phyloP scores from a whole-genome alignment of 352 stramenopile species.

The Phytophthora pinifolia region DNA sequence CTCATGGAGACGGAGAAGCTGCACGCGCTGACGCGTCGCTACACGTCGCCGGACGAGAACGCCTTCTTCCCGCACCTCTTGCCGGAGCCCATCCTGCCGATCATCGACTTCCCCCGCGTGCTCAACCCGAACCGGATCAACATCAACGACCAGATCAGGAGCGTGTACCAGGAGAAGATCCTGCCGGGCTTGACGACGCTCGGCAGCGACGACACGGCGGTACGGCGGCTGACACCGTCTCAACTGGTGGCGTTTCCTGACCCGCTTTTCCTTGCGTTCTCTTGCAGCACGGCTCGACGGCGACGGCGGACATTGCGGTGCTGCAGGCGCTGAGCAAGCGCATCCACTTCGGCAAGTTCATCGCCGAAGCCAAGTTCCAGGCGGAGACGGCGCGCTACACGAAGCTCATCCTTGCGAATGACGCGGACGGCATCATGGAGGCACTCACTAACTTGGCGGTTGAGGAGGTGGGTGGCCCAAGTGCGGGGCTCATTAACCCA shows the following conservation, averaged over 20 bases:
- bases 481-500: too few species aligned
- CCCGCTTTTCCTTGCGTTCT: background rate
- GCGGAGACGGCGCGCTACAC: slow-evolving; percentile 91
- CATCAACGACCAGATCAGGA: slow-evolving; percentile 97
- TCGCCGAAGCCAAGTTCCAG: slow-evolving; percentile 97
- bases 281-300: slow-evolving; percentile 73
- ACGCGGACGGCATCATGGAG: slow-evolving; percentile 96
- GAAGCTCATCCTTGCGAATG: slow-evolving; percentile 89
- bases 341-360: slow-evolving; percentile 99
- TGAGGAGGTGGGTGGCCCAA: too few species aligned
- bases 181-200: slow-evolving; percentile 88
- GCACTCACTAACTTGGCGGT: slow-evolving; percentile 94
- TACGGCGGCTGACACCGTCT: slow-evolving; percentile 19
- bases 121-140: slow-evolving; percentile 96
- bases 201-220: slow-evolving; percentile 88
- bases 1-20: slow-evolving; percentile 97
- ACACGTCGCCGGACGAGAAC: slow-evolving; percentile 98
- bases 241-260: slow-evolving; percentile 4
- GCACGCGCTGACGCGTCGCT: slow-evolving; percentile 94
- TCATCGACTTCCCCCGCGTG: slow-evolving; percentile 92
- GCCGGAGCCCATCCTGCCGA: slow-evolving; percentile 90
- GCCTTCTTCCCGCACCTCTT: slow-evolving; percentile 96
- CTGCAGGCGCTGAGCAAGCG: slow-evolving; percentile 96
- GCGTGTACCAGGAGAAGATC: slow-evolving; percentile 96
- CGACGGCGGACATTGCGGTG: slow-evolving; percentile 90